Evolutionary conservation across 768 basidiomycete species (phyloP), one percentile per base, ranked within the genome.

Genomic region (Termitomyces sp.): DNA sequence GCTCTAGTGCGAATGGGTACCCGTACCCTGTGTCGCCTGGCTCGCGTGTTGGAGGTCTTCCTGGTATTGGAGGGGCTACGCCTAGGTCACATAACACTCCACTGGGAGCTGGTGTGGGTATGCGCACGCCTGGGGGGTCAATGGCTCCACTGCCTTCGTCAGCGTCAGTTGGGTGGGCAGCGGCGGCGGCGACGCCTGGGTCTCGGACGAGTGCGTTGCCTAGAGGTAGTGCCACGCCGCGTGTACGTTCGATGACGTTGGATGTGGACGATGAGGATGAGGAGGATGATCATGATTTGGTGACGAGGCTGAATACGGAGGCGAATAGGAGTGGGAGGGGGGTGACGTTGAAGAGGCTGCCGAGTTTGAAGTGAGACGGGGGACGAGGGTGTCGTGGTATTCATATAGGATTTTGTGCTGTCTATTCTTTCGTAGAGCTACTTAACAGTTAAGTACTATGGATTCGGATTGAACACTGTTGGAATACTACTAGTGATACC

Each of bases 231-330:
- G 48, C 48, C 31, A 56, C 54, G 20, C 54, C 54, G 5, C 49
- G 43, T 44, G 27, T 33, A 5, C 41, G 1, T n/a, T 20, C 35
- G n/a, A 23, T 43, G 18, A 5, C 15, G 20, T 45, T 56, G 35
- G 49, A 44, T n/a, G 54, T 45, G 32, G 54, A 55, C 9, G 53
- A 54, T 15, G 50, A 38, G 42, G 54, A 56, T 23, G 48, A 32
- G 10, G 43, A 41, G 39, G 23, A 50, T 31, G 54, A 44, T 47
- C 31, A 54, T 29, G 54, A 55, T 29, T 18, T 56, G 29, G 7
- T 18, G 16, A 56, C 54, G 5, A 43, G 54, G 41, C 15, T 31
- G 23, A 56, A 56, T 45, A 56, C 54, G 11, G 49, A 50, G 35
- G 54, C 47, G 25, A 56, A 56, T 18, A n/a, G 49, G n/a, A 50